Evolutionary conservation across 1,284 basidiomycete genomes (phyloP).

Genomic region (Omphalotus olearius): DNA sequence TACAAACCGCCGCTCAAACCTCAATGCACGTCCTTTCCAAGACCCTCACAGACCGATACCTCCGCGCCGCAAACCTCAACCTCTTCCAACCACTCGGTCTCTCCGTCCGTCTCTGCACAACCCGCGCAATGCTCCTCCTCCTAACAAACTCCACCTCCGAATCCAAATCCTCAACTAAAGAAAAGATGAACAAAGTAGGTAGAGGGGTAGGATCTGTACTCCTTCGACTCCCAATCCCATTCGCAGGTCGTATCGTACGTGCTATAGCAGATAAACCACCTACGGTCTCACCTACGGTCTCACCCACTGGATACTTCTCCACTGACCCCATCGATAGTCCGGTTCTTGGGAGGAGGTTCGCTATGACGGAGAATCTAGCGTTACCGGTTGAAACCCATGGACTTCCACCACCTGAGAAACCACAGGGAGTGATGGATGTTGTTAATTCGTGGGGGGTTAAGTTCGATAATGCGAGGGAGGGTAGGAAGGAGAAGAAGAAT

Average conservation of each 20-base stretch:
- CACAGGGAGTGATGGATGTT: constrained; percentile 20
- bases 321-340: not conserved
- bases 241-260: constrained; percentile 15
- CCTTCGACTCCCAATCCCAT: constrained; percentile 15
- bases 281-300: too few species aligned
- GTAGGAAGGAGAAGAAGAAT: constrained; percentile 14
- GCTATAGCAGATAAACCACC: constrained; percentile 18
- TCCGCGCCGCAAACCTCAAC: constrained; percentile 23
- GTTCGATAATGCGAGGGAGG: constrained; percentile 14
- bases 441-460: constrained; percentile 18
- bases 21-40: constrained; percentile 25
- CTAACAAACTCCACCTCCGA: constrained; percentile 6
- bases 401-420: constrained; percentile 16
- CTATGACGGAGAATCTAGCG: constrained; percentile 14
- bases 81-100: constrained; percentile 23
- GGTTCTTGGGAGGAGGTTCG: constrained; percentile 11
- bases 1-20: constrained; percentile 20
- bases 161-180: constrained; percentile 2
- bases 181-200: constrained; percentile 16
- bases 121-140: constrained; percentile 22
- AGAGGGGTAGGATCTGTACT: constrained; percentile 16
- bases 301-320: too few species aligned
- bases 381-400: constrained; percentile 14
- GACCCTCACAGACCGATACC: constrained; percentile 27
- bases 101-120: constrained; percentile 23